These are phyloP conservation scores for Linum usitatissimum DNA, from an alignment of 345 rosid species.

Conservation along the genomic window DNA sequence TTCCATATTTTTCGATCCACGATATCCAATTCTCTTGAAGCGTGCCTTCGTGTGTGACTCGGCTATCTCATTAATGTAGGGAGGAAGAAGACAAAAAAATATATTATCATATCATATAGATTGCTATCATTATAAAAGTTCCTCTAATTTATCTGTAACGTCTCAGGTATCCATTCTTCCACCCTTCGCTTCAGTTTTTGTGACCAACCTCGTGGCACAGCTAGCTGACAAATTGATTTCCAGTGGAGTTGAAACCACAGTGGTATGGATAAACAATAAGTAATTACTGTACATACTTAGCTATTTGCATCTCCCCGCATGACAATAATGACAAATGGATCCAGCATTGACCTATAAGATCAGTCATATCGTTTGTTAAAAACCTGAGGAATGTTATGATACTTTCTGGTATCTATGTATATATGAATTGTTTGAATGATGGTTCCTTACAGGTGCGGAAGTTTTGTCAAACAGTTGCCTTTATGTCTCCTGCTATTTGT, in stretches of 20 bases:
- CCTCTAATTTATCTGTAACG: not conserved
- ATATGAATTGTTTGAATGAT: not conserved
- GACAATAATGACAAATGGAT: not conserved
- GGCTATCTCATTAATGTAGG: no score
- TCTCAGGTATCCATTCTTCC: slow-evolving; percentile 96
- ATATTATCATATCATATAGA: no score
- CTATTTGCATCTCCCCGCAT: slow-evolving; percentile 4
- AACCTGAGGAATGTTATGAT: slow-evolving; percentile 1
- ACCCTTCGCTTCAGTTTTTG: slow-evolving; percentile 75
- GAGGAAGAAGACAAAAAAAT: no score
- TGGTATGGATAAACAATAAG: slow-evolving; percentile 30
- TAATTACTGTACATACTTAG: slow-evolving; percentile 4
- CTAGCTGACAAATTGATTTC: slow-evolving; percentile 74
- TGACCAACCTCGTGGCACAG: slow-evolving; percentile 70
- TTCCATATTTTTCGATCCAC: not conserved
- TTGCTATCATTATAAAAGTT: not conserved
- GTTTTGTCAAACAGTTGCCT: slow-evolving; percentile 82
- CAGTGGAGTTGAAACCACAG: slow-evolving; percentile 71
- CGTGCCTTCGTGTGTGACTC: not conserved
- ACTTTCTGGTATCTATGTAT: not conserved
- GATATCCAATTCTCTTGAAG: not conserved
- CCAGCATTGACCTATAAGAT: slow-evolving; percentile 5
- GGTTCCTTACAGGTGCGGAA: slow-evolving; percentile 60
- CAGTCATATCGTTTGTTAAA: slow-evolving; percentile 8
- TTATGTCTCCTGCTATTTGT: slow-evolving; percentile 83